Base-by-base conservation (phyloP, 2,329 filamentous ascomycete genomes). In the Pseudopyricularia cyperi region DNA sequence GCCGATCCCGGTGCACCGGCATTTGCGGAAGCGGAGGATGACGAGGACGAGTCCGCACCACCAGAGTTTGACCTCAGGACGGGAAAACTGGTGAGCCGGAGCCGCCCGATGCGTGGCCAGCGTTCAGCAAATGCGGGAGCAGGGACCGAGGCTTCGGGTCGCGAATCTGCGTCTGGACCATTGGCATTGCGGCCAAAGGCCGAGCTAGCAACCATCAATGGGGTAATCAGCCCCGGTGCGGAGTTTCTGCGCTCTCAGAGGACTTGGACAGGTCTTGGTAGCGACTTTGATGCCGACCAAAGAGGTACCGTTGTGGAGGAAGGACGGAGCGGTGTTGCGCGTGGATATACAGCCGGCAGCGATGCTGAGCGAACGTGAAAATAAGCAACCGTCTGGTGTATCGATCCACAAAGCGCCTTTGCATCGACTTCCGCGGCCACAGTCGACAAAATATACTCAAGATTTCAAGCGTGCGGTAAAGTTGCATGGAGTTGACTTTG, bases 61-160 rank as follows among this genome's bases (percentile, higher is more conserved):
- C 93, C 93, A 1, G 88, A 95, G 60, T 98, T 95, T 60, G 91
- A 98, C 66, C 76, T 97, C 9, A 77, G 91, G 12, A 96, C 90
- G 2, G 91, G 91, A 34, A 82, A 80, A 55, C 87, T 96, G 59
- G 75, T 94, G 42, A 86, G 82, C 12, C 81, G 86, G 58, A 86
- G 86, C 54, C 78, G 88, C 52, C 89, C 89, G 5, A 87, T 91
- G 80, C 71, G 73, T 4, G 50, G 52, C 26, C 34, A 57, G 1
- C 33, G 63, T 56, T 46, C 53, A 61, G 54, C 60, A 46, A 55
- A 34, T 24, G 55, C 8, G 54, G 56, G 35, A 54, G 56, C 47
- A 53, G 56, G 35, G 15, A 52, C 53, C 54, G 5, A 19, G 14
- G 19, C 33, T 22, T 22, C 32, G 12, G 24, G 19, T 7, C 58